Evolutionary conservation across 2,329 filamentous ascomycete species (phyloP).

Genomic region (Aspergillus hortae): DNA sequence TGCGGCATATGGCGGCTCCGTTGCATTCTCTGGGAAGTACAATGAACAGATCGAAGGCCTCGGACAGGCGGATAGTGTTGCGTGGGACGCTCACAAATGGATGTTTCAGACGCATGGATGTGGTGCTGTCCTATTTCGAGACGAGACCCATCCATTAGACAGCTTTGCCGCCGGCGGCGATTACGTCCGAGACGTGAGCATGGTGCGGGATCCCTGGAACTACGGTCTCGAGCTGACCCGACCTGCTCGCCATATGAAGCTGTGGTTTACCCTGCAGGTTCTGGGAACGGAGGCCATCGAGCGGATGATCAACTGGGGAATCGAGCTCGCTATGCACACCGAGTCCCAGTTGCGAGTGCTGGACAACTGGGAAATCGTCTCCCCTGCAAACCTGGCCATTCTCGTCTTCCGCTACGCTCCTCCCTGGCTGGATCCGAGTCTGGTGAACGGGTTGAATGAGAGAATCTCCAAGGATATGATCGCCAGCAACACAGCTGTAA

Average conservation of each 20-base stretch:
- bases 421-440: too few relatives aligned
- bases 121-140: constrained; percentile 17
- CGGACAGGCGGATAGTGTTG: constrained; percentile 17
- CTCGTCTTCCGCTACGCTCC: neutral
- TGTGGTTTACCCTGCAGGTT: neutral
- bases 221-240: neutral
- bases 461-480: neutral
- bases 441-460: neutral
- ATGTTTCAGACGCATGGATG: constrained; percentile 23
- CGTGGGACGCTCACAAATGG: constrained; percentile 26
- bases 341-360: neutral
- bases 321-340: neutral
- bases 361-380: neutral
- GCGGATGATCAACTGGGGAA: neutral
- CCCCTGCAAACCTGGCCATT: neutral
- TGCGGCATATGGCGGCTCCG: constrained; percentile 18
- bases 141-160: neutral
- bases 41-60: constrained; percentile 9
- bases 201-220: neutral
- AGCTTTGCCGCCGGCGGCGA: neutral
- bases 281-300: neutral
- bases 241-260: neutral
- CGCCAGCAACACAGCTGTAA: neutral
- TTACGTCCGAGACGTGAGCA: neutral
- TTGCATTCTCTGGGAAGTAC: constrained; percentile 11